phyloP scores from a whole-genome alignment of 768 basidiomycete genomes.

The Russula sp. region DNA sequence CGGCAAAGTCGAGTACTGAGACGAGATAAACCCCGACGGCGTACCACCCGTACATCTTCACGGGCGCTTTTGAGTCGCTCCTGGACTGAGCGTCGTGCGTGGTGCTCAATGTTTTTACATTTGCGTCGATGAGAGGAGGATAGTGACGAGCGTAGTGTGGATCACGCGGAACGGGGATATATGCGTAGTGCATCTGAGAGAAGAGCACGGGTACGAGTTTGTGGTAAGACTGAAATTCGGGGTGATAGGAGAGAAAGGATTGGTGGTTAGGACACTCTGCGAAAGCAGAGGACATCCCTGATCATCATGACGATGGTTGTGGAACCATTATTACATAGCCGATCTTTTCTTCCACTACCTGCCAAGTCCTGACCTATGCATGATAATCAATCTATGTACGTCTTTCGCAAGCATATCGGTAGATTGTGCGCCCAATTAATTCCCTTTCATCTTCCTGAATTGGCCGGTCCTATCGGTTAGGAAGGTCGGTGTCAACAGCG shows the following conservation, averaged over 20 bases:
- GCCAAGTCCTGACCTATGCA: too few species aligned
- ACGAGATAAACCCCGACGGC: conserved; percentile 87
- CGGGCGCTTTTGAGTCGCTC: conserved; percentile 72
- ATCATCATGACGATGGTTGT: conserved; percentile 4
- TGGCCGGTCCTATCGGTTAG: too few species aligned
- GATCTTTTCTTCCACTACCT: too few species aligned
- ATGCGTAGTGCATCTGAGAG: conserved; percentile 29
- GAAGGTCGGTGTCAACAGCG: too few species aligned
- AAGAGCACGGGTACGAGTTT: conserved; percentile 26
- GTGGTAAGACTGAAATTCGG: conserved; percentile 31
- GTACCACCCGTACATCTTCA: conserved; percentile 93
- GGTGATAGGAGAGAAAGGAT: conserved; percentile 46
- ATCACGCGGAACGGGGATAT: conserved; percentile 38
- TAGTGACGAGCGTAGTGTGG: conserved; percentile 40
- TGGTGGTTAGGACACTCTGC: conserved; percentile 35
- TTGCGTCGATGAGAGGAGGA: too few species aligned
- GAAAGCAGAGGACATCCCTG: conserved; percentile 37
- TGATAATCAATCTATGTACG: too few species aligned
- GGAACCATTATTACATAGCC: too few species aligned
- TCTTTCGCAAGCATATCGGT: too few species aligned
- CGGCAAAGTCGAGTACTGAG: conserved; percentile 68
- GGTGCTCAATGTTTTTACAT: too few species aligned
- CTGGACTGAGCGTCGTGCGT: conserved; percentile 50
- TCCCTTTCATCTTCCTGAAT: too few species aligned
- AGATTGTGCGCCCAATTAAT: too few species aligned